Evolutionary conservation across 1,284 basidiomycete genomes (phyloP).

Genomic region (Ceratobasidium sp.): DNA sequence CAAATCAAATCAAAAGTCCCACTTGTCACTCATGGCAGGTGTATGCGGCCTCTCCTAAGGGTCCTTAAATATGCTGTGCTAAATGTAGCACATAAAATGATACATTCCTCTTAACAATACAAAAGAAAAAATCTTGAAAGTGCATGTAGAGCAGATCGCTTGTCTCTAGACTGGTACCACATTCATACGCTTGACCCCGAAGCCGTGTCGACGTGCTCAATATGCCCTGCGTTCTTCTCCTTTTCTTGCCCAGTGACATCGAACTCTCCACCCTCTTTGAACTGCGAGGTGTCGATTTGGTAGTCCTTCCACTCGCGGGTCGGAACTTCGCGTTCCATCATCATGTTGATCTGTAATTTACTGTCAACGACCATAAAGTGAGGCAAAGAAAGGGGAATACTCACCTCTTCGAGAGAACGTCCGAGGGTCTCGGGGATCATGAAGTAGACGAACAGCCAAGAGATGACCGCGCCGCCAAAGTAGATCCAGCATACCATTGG

Average conservation of each 20-base stretch:
- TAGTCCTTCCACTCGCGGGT: conserved; percentile 56
- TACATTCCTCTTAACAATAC: no score
- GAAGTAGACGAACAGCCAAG: conserved; percentile 61
- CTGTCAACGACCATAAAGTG: conserved; percentile 51
- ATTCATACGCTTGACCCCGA: conserved; percentile 13
- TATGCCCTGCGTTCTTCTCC: conserved; percentile 52
- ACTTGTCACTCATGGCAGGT: no score
- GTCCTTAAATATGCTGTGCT: no score
- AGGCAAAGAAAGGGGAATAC: conserved; percentile 41
- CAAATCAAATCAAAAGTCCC: no score
- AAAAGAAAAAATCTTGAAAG: not conserved
- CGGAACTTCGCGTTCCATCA: conserved; percentile 54
- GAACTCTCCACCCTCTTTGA: conserved; percentile 34
- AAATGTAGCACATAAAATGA: no score
- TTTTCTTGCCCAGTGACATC: conserved; percentile 51
- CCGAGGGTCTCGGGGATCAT: conserved; percentile 59
- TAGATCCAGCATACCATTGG: conserved; percentile 60
- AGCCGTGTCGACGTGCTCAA: conserved; percentile 48
- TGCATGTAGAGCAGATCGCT: not conserved
- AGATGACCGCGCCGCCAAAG: conserved; percentile 56
- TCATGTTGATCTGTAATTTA: conserved; percentile 47
- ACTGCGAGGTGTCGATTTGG: conserved; percentile 54
- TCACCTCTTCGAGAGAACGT: conserved; percentile 56
- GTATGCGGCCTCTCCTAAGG: no score
- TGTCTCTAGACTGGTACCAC: not conserved